A percentile compares a stretch with the other conserved stretches of the same genome.
Evolutionary conservation across 768 basidiomycete genomes (phyloP).

Genomic region (Solioccasus polychromus): DNA sequence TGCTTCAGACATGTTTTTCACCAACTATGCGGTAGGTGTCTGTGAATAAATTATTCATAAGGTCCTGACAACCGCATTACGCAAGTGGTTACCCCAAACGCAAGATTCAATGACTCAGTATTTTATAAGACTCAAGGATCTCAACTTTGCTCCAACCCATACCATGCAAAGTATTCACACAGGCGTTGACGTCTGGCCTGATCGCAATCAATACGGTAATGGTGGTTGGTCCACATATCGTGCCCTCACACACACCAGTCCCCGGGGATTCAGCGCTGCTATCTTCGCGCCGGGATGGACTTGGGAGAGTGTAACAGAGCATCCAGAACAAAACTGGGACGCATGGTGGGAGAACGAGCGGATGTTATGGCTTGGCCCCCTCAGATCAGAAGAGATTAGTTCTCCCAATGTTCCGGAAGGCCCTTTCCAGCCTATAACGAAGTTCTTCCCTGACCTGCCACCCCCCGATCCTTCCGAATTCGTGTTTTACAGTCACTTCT

Average conservation of each 20-base stretch:
- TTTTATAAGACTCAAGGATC: conserved; percentile 47
- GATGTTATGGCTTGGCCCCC: conserved; percentile 67
- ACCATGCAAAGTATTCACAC: conserved; percentile 57
- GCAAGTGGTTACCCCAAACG: conserved; percentile 63
- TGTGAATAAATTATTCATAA: not conserved
- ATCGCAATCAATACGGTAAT: conserved; percentile 69
- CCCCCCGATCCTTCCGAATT: conserved; percentile 55
- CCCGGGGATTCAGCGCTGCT: conserved; percentile 71
- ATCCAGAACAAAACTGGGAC: conserved; percentile 59
- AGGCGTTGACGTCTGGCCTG: conserved; percentile 77
- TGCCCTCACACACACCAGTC: conserved; percentile 61
- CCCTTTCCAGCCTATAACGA: conserved; percentile 48
- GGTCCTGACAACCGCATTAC: not conserved
- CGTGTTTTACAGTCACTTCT: conserved; percentile 64
- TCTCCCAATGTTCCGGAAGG: conserved; percentile 50
- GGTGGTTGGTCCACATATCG: conserved; percentile 70
- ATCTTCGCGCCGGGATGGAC: conserved; percentile 83
- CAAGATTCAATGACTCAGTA: conserved; percentile 54
- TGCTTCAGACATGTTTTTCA: conserved; percentile 68
- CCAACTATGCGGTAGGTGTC: conserved; percentile 68
- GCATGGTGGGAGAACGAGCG: conserved; percentile 74
- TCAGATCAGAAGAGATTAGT: conserved; percentile 36
- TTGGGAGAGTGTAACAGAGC: conserved; percentile 70
- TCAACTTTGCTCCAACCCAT: conserved; percentile 40
- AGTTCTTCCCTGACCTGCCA: conserved; percentile 49